Conservation (phyloP, 148 eudicot genomes). For the Fagopyrum esculentum region DNA sequence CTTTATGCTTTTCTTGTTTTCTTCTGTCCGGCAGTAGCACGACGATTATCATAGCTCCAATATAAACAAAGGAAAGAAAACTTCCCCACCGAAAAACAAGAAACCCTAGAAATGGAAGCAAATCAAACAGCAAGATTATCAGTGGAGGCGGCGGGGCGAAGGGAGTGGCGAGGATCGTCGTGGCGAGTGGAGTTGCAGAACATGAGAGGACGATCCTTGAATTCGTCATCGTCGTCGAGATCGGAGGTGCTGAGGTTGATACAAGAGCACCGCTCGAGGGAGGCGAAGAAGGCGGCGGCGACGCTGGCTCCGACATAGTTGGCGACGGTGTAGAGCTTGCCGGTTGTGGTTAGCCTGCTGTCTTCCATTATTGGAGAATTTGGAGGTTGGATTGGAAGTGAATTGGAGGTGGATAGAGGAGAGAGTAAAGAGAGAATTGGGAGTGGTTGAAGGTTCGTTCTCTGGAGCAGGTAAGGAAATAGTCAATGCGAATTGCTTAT, state of each 20-base stretch:
- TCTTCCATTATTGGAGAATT: slow-evolving; percentile 31
- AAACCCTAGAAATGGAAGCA: not conserved
- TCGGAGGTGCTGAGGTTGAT: slow-evolving; percentile 55
- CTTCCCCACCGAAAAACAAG: not conserved
- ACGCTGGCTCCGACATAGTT: slow-evolving; percentile 63
- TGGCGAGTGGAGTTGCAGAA: slow-evolving; percentile 32
- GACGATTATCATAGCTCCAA: not conserved
- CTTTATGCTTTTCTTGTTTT: not conserved
- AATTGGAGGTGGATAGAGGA: not conserved
- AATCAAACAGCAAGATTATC: slow-evolving; percentile 67
- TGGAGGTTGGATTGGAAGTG: not conserved
- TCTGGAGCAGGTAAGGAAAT: not conserved
- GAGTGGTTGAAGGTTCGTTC: not conserved
- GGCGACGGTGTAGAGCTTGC: slow-evolving; percentile 46
- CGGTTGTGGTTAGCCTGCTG: slow-evolving; percentile 27
- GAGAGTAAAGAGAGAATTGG: not conserved
- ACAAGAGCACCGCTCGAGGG: slow-evolving; percentile 64
- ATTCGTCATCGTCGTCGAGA: slow-evolving; percentile 42
- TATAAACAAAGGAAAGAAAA: not conserved
- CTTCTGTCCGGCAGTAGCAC: not conserved
- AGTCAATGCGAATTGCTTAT: not conserved
- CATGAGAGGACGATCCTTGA: slow-evolving; percentile 63
- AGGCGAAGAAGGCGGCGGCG: slow-evolving; percentile 69
- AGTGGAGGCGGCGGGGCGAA: slow-evolving; percentile 22
- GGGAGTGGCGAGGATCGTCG: slow-evolving; percentile 30